A percentile compares a stretch with the other conserved stretches of the same genome.
Evolutionary conservation across 78 protist species (phyloP).

Genomic region (Tieghemostelium lacteum): DNA sequence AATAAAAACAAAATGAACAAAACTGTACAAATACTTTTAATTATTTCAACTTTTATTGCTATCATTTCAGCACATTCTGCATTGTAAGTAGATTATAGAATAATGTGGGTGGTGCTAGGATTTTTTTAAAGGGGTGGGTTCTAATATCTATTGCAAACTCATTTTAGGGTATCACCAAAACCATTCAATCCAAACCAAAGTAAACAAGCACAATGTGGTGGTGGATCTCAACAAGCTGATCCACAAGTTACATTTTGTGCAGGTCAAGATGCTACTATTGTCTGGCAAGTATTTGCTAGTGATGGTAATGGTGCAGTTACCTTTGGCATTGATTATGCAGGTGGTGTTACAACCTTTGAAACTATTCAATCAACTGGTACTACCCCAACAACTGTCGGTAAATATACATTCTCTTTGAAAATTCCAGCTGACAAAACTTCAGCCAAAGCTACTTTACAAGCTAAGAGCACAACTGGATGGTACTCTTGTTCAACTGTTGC

Average conservation of each 20-base stretch:
- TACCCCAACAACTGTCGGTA: neutral
- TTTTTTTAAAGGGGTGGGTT: too few species aligned
- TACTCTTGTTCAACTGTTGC: constrained; percentile 15
- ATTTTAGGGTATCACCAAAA: constrained; percentile 11
- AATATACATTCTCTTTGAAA: neutral
- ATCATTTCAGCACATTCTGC: too few species aligned
- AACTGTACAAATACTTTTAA: too few species aligned
- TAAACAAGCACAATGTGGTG: constrained; percentile 32
- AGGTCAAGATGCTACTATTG: neutral
- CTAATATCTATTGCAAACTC: too few species aligned
- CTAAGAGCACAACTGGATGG: neutral
- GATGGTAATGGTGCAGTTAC: constrained; percentile 66
- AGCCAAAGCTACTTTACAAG: constrained; percentile 14
- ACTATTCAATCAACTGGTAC: neutral
- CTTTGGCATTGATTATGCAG: neutral
- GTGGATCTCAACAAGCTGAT: neutral
- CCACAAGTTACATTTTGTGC: constrained; percentile 7
- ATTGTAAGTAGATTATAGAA: too few species aligned
- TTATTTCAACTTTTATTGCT: too few species aligned
- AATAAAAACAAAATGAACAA: too few species aligned
- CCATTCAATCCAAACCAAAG: constrained; percentile 33
- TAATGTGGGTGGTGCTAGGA: too few species aligned
- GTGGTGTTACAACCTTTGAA: neutral
- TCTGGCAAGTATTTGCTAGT: constrained; percentile 40
- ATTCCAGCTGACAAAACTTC: constrained; percentile 30